phyloP scores from a whole-genome alignment of 2,329 filamentous ascomycete species.

The Xylariaceae sp. region DNA sequence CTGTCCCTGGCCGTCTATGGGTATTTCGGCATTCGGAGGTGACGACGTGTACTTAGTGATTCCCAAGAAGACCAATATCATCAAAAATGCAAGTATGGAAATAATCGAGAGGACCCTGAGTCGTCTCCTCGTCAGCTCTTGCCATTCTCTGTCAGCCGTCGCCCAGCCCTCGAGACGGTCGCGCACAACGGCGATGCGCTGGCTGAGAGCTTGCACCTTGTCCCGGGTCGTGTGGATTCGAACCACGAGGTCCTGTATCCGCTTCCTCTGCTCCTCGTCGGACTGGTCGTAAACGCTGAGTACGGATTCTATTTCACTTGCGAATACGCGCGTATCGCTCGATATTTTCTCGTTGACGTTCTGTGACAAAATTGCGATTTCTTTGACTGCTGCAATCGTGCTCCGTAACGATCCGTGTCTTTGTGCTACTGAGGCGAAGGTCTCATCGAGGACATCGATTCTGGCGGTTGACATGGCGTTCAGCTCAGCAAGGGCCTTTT shows the following conservation, averaged over 20 bases:
- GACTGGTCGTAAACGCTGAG: conserved; percentile 59
- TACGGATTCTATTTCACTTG: conserved; percentile 55
- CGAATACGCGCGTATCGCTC: conserved; percentile 53
- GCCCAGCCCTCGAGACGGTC: conserved; percentile 63
- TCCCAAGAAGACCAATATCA: conserved; percentile 41
- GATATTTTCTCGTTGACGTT: conserved; percentile 56
- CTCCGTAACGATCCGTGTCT: conserved; percentile 59
- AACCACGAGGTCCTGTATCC: conserved; percentile 56
- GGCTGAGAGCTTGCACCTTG: conserved; percentile 54
- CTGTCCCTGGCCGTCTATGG: conserved; percentile 10
- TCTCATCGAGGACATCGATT: conserved; percentile 63
- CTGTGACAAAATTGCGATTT: conserved; percentile 58
- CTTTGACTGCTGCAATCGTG: conserved; percentile 59
- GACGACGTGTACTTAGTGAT: conserved; percentile 31
- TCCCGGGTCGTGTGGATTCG: conserved; percentile 57
- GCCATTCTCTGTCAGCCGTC: conserved; percentile 59
- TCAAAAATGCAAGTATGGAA: conserved; percentile 42
- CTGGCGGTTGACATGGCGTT: conserved; percentile 56
- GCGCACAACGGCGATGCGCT: conserved; percentile 59
- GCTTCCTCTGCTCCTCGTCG: conserved; percentile 53
- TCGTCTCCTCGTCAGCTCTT: conserved; percentile 60
- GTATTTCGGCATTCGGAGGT: conserved; percentile 16
- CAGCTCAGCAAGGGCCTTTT: conserved; percentile 49
- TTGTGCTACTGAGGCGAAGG: conserved; percentile 68
- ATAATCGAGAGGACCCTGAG: conserved; percentile 60